Evolutionary conservation across 176 grass and related monocot genomes (phyloP).

Genomic region (Eleusine coracana): DNA sequence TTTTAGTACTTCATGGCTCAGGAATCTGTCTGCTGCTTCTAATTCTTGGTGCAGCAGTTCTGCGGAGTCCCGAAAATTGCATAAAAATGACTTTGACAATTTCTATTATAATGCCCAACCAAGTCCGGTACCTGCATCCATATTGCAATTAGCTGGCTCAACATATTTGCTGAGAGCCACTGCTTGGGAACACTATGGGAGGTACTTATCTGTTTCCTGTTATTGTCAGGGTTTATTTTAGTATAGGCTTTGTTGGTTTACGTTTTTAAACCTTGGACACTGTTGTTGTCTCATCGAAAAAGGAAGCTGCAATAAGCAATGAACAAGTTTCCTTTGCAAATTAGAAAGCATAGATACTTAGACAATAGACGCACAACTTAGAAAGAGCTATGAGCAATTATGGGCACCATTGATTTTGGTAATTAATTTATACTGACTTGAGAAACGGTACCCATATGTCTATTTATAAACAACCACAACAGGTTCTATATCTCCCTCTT

Average conservation of each 20-base stretch:
- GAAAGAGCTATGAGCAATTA: not conserved
- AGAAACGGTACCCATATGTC: not conserved
- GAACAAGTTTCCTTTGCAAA: constrained; percentile 3
- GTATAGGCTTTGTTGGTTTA: not conserved
- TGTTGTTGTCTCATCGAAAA: constrained; percentile 8
- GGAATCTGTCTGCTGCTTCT: constrained; percentile 55
- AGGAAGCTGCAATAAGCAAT: constrained; percentile 14
- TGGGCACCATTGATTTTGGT: constrained; percentile 3
- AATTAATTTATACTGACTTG: constrained; percentile 1
- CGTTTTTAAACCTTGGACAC: constrained; percentile 12
- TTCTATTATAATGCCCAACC: constrained; percentile 88
- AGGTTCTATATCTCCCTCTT: not conserved
- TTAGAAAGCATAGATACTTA: constrained; percentile 28
- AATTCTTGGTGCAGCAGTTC: constrained; percentile 46
- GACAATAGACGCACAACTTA: not conserved
- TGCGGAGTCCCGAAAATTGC: constrained; percentile 41
- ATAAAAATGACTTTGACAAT: constrained; percentile 75
- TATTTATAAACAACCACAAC: not conserved
- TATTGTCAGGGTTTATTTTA: constrained; percentile 25
- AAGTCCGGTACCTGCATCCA: constrained; percentile 71
- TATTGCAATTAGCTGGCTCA: constrained; percentile 90
- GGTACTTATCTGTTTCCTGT: constrained; percentile 58
- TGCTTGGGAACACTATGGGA: constrained; percentile 94
- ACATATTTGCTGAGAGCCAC: constrained; percentile 83
- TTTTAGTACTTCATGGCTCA: constrained; percentile 97